Base-by-base conservation (phyloP, 768 basidiomycete genomes). In the Mycena latifolia region DNA sequence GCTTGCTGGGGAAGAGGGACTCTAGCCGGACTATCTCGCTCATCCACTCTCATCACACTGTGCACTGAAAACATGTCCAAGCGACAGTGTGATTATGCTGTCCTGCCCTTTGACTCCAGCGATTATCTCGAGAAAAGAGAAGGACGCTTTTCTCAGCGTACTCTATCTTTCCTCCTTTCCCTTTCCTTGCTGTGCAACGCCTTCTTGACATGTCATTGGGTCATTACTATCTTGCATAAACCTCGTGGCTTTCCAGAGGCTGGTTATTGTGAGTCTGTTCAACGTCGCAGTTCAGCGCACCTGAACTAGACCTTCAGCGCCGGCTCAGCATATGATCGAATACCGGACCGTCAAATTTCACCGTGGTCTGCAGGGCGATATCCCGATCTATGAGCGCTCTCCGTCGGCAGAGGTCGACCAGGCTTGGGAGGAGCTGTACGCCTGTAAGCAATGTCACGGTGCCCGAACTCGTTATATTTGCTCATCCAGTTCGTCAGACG, bases 401-500 rank as follows among this genome's bases (percentile, higher is more conserved):
- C 70, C 70, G 5, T 66, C 70, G 3, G 31, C 52, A 12, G 57
- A 64, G 25, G 68, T 69, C 10, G 72, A 73, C 47, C 28, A 55
- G 22, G 72, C 72, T 12, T 73, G 72, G 70, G 53, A 63, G 22
- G 58, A 57, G 15, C 55, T 73, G 29, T 71, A 65, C 28, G 57
- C 37, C 10, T 67, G 71, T 70, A 61, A n/a, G 68, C 27, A 20
- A n/a, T 29, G 12, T 22, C 18, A 15, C 20, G 4, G n/a, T n/a
- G n/a, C n/a, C 25, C 3, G 20, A 47, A 7, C 14, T 15, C 24
- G 3, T 17, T 52, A 11, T 27, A 41, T 33, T 17, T 35, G 11
- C 39, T 31, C 33, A 37, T 51, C 39, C 6, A 17, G 52, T 1
- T 20, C 17, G 8, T 11, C 64, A 71, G 70, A 66, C 46, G 65